Evolutionary conservation across 768 basidiomycete species (phyloP), one percentile per base, ranked within the genome.

Genomic region (Amanita rubescens): DNA sequence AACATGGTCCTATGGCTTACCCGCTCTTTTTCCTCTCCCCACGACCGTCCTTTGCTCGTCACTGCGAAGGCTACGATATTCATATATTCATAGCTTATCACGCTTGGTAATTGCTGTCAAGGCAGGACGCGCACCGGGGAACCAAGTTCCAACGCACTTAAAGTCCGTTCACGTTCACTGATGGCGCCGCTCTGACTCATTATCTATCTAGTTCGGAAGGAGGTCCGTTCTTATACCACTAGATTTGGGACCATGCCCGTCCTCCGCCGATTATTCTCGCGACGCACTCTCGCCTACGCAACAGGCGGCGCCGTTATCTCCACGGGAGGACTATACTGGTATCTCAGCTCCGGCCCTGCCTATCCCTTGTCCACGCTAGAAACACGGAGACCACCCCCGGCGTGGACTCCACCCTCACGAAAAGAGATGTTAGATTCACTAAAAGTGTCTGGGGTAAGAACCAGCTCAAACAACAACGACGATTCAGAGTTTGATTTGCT

Each of bases 391-490:
- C 85, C 88, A 3, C 89, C 85, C 1, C 82, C 86, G 2, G 75
- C 81, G 70, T 91, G 89, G 89, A 82, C 83, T 0, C 88, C 89
- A 0, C 89, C 89, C 0, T 71, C 79, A 6, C 67, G 89, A 22
- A 68, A 75, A n/a, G 72, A 84, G 22, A 87, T 88, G 80, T 63
- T 91, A 33, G 69, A 75, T 14, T 64, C 74, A 1, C 75, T 91
- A 15, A 78, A 72, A 60, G 74, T 73, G 2, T 77, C 80, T 0
- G 71, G 69, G 11, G 54, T 17, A 6, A 1, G 9, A 5, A 42
- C 19, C 9, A 20, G 12, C 5, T 3, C 11, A 2, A 4, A 58
- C 58, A 34, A 56, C 48, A 39, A 57, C 48, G n/a, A 32, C 46
- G 0, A 52, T 6, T 56, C 65, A 2, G 78, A 80, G 47, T 90